Base-by-base conservation (phyloP, 1,284 basidiomycete species). In the Cryptococcus neoformans region DNA sequence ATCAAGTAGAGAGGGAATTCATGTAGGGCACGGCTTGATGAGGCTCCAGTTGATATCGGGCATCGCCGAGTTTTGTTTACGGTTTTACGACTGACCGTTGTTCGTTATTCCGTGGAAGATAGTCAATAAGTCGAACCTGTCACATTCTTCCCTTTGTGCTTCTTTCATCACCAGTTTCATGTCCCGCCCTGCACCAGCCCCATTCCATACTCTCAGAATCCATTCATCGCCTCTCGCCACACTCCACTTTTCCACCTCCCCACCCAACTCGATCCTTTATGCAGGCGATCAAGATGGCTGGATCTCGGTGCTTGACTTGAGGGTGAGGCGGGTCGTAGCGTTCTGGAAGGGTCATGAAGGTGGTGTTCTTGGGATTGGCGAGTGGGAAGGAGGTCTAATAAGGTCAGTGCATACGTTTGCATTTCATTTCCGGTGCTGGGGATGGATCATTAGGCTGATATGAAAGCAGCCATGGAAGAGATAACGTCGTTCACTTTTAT, bases 281-380 rank as follows among this genome's bases (percentile, higher is more conserved):
- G 87, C 90, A 2, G 92, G 87, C 4, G 92, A 95, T 66, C 79
- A 82, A 10, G 82, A 84, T 12, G 92, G 92, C 4, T 80, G 77
- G 9, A 84, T 92, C 35, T 81, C 85, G 7, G 77, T 89, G 51
- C 88, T 87, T 0, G 88, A 88, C 38, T 86, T 91, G 2, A 78
- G 82, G 28, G 83, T 85, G 0, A 79, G 92, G 17, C 83, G 92
- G 16, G 80, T 89, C 0, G 78, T 89, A 12, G 80, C 84, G 1
- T 78, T 81, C 10, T 96, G 92, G 92, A 79, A 80, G 51, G 87
- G 91, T 0, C 92, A 96, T 73, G 79, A 81, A 1, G 87, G 88
- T 44, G 82, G 86, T 1, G 73, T 94, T 12, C 79, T 94, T 8
- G 87, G 87, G 0, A 74, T 94, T 9, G 82, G 89, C 68, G 89